Evolutionary conservation across 768 basidiomycete species (phyloP).

Genomic region (Coprinellus aureogranulatus): DNA sequence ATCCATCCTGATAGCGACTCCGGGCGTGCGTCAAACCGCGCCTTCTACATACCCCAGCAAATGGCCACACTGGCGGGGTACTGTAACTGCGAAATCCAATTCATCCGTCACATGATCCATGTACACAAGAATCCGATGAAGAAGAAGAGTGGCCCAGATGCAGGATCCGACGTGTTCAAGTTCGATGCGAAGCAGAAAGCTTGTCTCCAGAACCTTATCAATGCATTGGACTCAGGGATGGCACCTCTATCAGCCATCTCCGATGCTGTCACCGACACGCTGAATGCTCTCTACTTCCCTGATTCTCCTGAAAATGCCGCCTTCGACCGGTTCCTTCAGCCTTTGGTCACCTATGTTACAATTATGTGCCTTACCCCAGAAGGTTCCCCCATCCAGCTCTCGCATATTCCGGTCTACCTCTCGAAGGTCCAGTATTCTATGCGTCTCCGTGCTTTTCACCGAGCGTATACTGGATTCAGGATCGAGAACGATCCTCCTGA

Average conservation of each 20-base stretch:
- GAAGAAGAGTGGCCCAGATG: not conserved
- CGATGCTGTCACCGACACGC: not conserved
- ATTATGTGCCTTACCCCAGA: not conserved
- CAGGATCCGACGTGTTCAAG: not conserved
- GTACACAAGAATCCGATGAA: not conserved
- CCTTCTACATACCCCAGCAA: not conserved
- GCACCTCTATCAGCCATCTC: not conserved
- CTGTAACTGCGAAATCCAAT: not conserved
- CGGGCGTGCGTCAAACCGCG: not conserved
- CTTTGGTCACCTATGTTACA: not conserved
- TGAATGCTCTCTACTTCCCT: not conserved
- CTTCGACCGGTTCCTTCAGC: not conserved
- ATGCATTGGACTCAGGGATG: not conserved
- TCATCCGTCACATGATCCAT: not conserved
- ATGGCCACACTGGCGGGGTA: not conserved
- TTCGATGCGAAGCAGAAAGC: not conserved
- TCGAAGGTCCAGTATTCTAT: not conserved
- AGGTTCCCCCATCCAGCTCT: not conserved
- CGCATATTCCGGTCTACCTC: not conserved
- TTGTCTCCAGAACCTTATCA: not conserved
- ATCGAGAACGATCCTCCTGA: not conserved
- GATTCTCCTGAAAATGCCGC: not conserved
- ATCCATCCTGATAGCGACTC: too few species aligned
- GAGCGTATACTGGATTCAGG: not conserved
- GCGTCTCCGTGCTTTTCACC: not conserved